These are phyloP conservation scores for Dichomitus squalens DNA, from an alignment of 1,284 basidiomycete genomes.

Conservation along the genomic window DNA sequence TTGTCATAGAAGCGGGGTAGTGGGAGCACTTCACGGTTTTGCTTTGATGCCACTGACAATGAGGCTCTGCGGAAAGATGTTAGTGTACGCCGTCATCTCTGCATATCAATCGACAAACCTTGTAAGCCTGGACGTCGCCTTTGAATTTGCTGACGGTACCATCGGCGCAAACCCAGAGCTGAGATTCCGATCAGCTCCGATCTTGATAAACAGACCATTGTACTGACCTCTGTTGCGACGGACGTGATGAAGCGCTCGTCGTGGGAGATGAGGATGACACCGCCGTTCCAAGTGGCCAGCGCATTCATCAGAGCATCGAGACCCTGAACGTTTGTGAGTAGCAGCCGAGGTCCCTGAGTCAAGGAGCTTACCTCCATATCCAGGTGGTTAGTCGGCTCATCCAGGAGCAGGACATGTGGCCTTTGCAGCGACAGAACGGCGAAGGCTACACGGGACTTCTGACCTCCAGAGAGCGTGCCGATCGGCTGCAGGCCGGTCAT, in stretches of 20 bases:
- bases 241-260: slow-evolving; percentile 92
- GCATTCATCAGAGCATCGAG: slow-evolving; percentile 94
- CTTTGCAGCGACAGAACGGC: slow-evolving; percentile 87
- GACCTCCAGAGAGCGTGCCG: slow-evolving; percentile 91
- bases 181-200: slow-evolving; percentile 1
- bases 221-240: slow-evolving; percentile 70
- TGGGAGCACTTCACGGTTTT: slow-evolving; percentile 9
- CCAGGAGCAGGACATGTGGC: slow-evolving; percentile 88
- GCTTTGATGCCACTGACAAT: slow-evolving; percentile 82
- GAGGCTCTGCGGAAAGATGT: slow-evolving; percentile 51
- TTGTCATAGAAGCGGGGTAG: neutral
- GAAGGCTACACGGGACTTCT: slow-evolving; percentile 97
- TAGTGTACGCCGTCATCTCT: neutral
- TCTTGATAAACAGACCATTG: neutral
- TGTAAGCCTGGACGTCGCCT: slow-evolving; percentile 92
- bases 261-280: slow-evolving; percentile 92
- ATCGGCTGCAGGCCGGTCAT: slow-evolving; percentile 88
- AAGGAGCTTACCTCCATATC: slow-evolving; percentile 74
- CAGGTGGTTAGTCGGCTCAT: slow-evolving; percentile 98
- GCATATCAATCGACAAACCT: slow-evolving; percentile 53
- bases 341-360: neutral
- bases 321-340: slow-evolving; percentile 51
- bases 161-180: slow-evolving; percentile 93
- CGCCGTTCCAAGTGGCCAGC: slow-evolving; percentile 92
- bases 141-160: slow-evolving; percentile 83